Conservation (phyloP, 2,329 filamentous ascomycete genomes). For the Bipolaris victoriae region DNA sequence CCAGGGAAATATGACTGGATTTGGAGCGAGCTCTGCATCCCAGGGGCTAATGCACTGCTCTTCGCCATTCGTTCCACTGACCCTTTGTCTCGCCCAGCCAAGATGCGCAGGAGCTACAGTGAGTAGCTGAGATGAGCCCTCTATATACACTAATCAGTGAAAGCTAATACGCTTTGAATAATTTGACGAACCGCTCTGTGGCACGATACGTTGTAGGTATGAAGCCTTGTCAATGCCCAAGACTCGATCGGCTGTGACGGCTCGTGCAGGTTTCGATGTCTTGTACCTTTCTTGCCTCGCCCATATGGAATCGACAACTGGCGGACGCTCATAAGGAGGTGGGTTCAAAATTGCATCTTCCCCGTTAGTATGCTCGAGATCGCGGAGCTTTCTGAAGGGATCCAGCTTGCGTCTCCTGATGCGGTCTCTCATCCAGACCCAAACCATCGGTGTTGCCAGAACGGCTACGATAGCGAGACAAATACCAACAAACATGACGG, state of each 20-base stretch:
- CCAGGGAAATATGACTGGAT: conserved; percentile 21
- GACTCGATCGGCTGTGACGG: conserved; percentile 13
- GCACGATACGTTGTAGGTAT: conserved; percentile 2
- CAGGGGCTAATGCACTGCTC: conserved; percentile 9
- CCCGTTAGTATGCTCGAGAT: not conserved
- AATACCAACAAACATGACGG: conserved; percentile 7
- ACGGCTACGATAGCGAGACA: not conserved
- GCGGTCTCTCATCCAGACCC: conserved; percentile 7
- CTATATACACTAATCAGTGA: not conserved
- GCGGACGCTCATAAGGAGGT: conserved; percentile 1
- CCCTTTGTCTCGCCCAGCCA: conserved; percentile 1
- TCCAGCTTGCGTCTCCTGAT: conserved; percentile 6
- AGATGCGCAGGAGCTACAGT: conserved; percentile 2
- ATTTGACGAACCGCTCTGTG: not conserved
- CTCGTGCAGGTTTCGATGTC: conserved; percentile 2
- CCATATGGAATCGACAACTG: conserved; percentile 6
- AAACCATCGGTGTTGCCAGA: conserved; percentile 6
- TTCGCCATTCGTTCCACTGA: not conserved
- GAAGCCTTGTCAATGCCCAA: conserved; percentile 18
- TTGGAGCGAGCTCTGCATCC: conserved; percentile 18
- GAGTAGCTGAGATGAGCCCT: conserved; percentile 12
- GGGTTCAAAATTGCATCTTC: not conserved
- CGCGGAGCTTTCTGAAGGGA: conserved; percentile 1
- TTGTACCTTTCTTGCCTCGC: conserved; percentile 5
- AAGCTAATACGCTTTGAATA: not conserved